Evolutionary conservation across 1,284 basidiomycete species (phyloP).

Genomic region (Ganoderma lingzhi): DNA sequence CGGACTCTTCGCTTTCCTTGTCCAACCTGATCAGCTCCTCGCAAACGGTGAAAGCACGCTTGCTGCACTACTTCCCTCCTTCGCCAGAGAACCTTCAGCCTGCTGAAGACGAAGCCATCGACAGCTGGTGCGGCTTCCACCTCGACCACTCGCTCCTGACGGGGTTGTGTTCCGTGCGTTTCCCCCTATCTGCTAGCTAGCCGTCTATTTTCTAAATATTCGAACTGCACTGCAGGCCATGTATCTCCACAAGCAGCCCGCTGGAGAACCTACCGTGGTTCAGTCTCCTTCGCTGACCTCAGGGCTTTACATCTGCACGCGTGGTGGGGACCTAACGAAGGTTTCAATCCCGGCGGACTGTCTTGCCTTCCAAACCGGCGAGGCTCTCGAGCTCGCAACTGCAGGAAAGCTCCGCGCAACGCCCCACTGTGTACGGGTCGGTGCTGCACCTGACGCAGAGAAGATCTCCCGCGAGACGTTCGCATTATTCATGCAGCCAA

Average conservation of each 20-base stretch:
- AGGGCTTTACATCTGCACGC: conserved; percentile 90
- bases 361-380: conserved; percentile 93
- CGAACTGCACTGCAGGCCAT: conserved; percentile 66
- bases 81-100: conserved; percentile 48
- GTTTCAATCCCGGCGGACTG: conserved; percentile 85
- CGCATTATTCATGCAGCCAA: conserved; percentile 93
- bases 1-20: conserved; percentile 70
- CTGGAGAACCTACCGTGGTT: conserved; percentile 56
- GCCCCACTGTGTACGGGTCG: conserved; percentile 89
- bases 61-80: conserved; percentile 92
- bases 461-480: conserved; percentile 84
- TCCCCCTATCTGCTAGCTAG: background rate
- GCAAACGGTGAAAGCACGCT: conserved; percentile 82
- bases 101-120: conserved; percentile 67
- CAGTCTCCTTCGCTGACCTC: conserved; percentile 76
- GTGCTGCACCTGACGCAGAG: conserved; percentile 52
- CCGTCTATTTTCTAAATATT: background rate
- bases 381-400: conserved; percentile 90
- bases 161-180: conserved; percentile 82
- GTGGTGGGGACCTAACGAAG: conserved; percentile 78
- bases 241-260: conserved; percentile 64
- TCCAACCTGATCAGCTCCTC: conserved; percentile 68
- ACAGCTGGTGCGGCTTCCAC: conserved; percentile 87
- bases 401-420: conserved; percentile 81
- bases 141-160: conserved; percentile 90